Percentiles rank a stretch among this genome's conserved stretches.
Conservation (phyloP, 2,329 filamentous ascomycete genomes). For the Hypoxylon sp. region DNA sequence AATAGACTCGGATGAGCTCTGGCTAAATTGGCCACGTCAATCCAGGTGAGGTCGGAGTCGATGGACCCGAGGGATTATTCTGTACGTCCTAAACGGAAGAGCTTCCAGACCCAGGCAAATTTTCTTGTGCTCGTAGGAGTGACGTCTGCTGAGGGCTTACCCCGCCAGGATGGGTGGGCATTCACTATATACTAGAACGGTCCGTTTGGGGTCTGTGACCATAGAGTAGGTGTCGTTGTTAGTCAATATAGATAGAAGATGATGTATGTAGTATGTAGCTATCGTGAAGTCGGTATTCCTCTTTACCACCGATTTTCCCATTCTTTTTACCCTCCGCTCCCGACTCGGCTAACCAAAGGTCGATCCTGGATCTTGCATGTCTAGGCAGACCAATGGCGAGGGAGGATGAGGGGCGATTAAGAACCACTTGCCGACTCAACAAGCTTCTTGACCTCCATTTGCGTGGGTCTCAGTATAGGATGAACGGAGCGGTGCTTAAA, state of each 20-base stretch:
- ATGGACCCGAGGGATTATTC: constrained; percentile 46
- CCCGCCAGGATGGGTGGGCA: constrained; percentile 37
- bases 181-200: constrained; percentile 27
- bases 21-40: constrained; percentile 52
- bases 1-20: constrained; percentile 44
- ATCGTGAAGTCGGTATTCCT: constrained; percentile 37
- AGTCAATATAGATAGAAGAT: constrained; percentile 16
- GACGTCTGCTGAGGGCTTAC: constrained; percentile 38
- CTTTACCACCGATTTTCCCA: constrained; percentile 23
- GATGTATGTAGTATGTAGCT: constrained; percentile 15
- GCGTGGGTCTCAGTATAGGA: constrained; percentile 39
- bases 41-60: constrained; percentile 45
- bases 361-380: constrained; percentile 43
- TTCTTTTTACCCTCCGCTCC: constrained; percentile 49
- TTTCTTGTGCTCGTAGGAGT: constrained; percentile 18
- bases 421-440: constrained; percentile 34
- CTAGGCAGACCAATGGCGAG: constrained; percentile 25
- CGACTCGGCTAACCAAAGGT: constrained; percentile 47
- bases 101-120: constrained; percentile 21
- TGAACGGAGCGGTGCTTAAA: constrained; percentile 33
- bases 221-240: constrained; percentile 16
- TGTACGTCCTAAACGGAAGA: constrained; percentile 22
- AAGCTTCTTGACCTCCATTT: constrained; percentile 24
- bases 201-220: constrained; percentile 6
- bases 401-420: constrained; percentile 8